A percentile compares a stretch with the other conserved stretches of the same genome.
Evolutionary conservation across 495 filamentous ascomycete species (phyloP).

Genomic region (Daldinia loculata): DNA sequence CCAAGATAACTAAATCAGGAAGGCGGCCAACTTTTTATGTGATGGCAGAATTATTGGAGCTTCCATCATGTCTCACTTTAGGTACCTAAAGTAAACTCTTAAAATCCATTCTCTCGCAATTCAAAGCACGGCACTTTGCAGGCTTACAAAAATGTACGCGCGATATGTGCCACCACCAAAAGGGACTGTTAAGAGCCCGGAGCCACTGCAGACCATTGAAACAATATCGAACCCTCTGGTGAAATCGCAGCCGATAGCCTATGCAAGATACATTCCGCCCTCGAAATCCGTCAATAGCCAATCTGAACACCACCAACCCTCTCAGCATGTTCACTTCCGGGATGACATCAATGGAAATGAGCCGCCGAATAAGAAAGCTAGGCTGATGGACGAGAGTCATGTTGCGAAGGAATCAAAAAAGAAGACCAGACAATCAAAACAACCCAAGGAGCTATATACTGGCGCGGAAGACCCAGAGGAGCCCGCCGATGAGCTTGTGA

Average conservation of each 20-base stretch:
- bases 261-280: constrained; percentile 56
- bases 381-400: constrained; percentile 26
- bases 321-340: constrained; percentile 40
- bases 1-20: constrained; percentile 23
- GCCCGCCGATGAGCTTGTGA: too few species aligned
- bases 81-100: not conserved
- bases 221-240: constrained; percentile 10
- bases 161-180: constrained; percentile 55
- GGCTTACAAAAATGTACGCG: constrained; percentile 49
- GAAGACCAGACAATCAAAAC: constrained; percentile 35
- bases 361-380: constrained; percentile 38
- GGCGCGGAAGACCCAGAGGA: constrained; percentile 3
- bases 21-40: constrained; percentile 46
- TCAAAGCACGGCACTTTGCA: not conserved
- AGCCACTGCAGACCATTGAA: not conserved
- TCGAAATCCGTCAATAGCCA: constrained; percentile 29
- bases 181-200: constrained; percentile 19
- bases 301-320: constrained; percentile 14
- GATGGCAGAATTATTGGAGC: constrained; percentile 36
- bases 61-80: not conserved
- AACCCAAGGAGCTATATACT: constrained; percentile 24
- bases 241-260: constrained; percentile 44
- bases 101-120: not conserved
- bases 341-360: constrained; percentile 26
- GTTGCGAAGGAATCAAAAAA: constrained; percentile 18